Conservation (phyloP, 78 protist species). For the Guillardia theta region DNA sequence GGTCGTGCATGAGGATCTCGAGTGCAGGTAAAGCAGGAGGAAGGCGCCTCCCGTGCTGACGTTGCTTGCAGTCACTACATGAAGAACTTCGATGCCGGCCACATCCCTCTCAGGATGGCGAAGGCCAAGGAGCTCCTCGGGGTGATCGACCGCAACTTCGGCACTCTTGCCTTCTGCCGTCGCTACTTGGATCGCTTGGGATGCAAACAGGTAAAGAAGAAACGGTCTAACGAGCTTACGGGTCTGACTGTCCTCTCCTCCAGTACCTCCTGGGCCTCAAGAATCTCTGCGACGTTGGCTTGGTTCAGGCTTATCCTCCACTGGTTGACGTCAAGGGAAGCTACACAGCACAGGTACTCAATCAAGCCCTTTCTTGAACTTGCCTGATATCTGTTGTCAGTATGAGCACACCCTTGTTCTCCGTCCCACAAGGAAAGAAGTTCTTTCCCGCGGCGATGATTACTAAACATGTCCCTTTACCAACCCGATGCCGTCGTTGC, state of each 20-base stretch:
- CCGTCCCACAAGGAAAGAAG: slow-evolving; percentile 30
- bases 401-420: slow-evolving; percentile 21
- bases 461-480: too few relatives aligned
- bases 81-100: slow-evolving; percentile 65
- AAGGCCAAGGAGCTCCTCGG: slow-evolving; percentile 80
- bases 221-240: too few relatives aligned
- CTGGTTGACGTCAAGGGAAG: slow-evolving; percentile 88
- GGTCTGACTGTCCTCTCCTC: too few relatives aligned
- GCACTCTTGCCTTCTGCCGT: slow-evolving; percentile 95
- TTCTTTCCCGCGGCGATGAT: not conserved
- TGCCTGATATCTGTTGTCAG: not conserved
- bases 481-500: too few relatives aligned
- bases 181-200: slow-evolving; percentile 68
- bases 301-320: slow-evolving; percentile 86
- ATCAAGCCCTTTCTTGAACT: not conserved
- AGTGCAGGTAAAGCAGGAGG: slow-evolving; percentile 52
- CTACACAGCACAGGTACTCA: slow-evolving; percentile 85
- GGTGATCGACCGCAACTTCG: slow-evolving; percentile 79
- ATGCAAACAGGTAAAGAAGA: too few relatives aligned
- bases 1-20: slow-evolving; percentile 80
- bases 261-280: slow-evolving; percentile 61
- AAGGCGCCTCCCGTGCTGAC: not conserved
- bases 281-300: slow-evolving; percentile 81
- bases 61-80: slow-evolving; percentile 82
- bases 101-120: slow-evolving; percentile 20